These are phyloP conservation scores for Apostasia shenzhenica DNA, from an alignment of 106 monocot genomes.

Conservation along the genomic window DNA sequence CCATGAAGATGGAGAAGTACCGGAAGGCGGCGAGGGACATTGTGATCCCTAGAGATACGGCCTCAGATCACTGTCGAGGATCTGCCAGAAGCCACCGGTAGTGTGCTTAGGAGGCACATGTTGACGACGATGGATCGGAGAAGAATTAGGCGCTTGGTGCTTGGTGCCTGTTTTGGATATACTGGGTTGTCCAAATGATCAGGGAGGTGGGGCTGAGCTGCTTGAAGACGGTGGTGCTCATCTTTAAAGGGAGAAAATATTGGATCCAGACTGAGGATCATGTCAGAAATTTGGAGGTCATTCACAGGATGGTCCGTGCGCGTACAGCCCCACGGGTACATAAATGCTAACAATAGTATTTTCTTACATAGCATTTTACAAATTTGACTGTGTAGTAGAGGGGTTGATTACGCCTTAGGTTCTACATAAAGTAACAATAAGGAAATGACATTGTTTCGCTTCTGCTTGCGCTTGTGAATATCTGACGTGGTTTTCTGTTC, in stretches of 20 bases:
- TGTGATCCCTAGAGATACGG: slow-evolving; percentile 10
- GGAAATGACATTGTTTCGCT: too few species aligned
- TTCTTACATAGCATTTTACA: too few species aligned
- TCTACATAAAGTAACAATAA: too few species aligned
- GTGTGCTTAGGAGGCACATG: slow-evolving; percentile 25
- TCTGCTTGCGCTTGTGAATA: too few species aligned
- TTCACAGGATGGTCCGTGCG: too few species aligned
- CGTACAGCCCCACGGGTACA: too few species aligned
- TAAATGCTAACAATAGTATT: too few species aligned
- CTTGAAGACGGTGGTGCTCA: slow-evolving; percentile 61
- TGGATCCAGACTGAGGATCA: too few species aligned
- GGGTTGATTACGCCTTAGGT: too few species aligned
- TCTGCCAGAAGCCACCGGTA: slow-evolving; percentile 15
- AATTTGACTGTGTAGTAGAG: too few species aligned
- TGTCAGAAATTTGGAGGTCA: too few species aligned
- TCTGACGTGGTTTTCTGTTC: too few species aligned
- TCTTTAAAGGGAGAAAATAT: background rate
- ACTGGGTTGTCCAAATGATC: slow-evolving; percentile 34
- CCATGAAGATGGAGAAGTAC: slow-evolving; percentile 42
- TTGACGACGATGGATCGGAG: slow-evolving; percentile 32
- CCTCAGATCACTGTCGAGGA: slow-evolving; percentile 19
- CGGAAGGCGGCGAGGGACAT: slow-evolving; percentile 33
- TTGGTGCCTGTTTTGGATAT: slow-evolving; percentile 38
- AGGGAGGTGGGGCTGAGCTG: slow-evolving; percentile 45
- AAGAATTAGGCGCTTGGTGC: slow-evolving; percentile 35